Evolutionary conservation across 1,284 basidiomycete species (phyloP).

Genomic region (Irpex sp.): DNA sequence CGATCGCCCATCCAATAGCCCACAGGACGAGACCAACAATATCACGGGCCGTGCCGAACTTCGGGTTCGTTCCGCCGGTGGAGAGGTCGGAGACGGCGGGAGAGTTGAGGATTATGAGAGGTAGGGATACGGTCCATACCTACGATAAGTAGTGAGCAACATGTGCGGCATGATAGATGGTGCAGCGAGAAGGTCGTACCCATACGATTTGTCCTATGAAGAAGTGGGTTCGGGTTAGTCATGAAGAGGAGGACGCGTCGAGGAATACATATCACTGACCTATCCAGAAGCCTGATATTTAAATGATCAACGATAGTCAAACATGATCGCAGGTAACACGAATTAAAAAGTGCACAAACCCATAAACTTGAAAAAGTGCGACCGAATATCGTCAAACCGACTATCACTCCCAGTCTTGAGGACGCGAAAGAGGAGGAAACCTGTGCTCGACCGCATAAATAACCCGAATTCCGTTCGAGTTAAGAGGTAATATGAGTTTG

Average conservation of each 20-base stretch:
- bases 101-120: constrained; percentile 65
- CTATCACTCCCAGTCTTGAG: constrained; percentile 63
- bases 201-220: constrained; percentile 50
- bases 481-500: not conserved
- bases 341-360: constrained; percentile 29
- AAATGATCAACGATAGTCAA: not conserved
- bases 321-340: not conserved
- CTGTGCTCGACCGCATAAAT: too few relatives aligned
- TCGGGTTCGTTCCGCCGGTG: constrained; percentile 42
- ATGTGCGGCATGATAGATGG: not conserved
- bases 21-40: constrained; percentile 70
- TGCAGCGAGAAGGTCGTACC: constrained; percentile 29
- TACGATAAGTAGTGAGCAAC: too few relatives aligned
- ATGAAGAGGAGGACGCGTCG: not conserved
- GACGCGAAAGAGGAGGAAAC: constrained; percentile 65
- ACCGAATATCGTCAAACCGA: constrained; percentile 65
- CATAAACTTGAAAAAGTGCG: constrained; percentile 65
- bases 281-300: constrained; percentile 44
- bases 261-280: constrained; percentile 27
- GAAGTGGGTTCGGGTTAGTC: constrained; percentile 10
- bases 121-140: constrained; percentile 70
- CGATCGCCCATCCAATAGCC: constrained; percentile 57
- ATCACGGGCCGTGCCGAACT: constrained; percentile 62
- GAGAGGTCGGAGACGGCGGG: constrained; percentile 52
- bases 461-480: too few relatives aligned